Conservation (phyloP, 2,329 filamentous ascomycete genomes). For the Colletotrichum higginsianum region DNA sequence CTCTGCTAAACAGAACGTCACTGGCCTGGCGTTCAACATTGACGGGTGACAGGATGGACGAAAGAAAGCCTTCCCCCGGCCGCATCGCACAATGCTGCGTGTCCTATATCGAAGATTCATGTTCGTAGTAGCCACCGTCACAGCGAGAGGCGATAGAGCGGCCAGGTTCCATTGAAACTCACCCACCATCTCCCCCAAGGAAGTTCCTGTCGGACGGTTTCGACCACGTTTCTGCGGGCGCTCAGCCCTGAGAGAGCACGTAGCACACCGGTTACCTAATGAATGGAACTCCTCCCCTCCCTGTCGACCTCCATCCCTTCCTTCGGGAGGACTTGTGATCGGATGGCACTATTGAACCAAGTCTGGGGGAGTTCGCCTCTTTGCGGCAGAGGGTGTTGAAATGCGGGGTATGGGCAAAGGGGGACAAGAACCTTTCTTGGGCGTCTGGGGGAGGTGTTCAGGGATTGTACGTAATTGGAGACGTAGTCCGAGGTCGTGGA, state of each 20-base stretch:
- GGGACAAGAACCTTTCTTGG: slow-evolving; percentile 3
- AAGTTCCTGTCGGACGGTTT: slow-evolving; percentile 15
- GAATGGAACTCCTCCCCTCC: slow-evolving; percentile 1
- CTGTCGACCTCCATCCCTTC: neutral
- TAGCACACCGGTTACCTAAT: slow-evolving; percentile 35
- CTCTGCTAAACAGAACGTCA: too few relatives aligned
- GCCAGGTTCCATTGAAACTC: neutral
- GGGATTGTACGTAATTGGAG: slow-evolving; percentile 10
- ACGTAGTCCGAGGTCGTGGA: slow-evolving; percentile 11
- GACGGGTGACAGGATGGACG: neutral
- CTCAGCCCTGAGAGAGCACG: slow-evolving; percentile 32
- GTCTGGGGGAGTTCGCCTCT: slow-evolving; percentile 21
- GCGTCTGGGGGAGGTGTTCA: slow-evolving; percentile 1
- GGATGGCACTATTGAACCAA: slow-evolving; percentile 26
- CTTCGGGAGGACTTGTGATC: slow-evolving; percentile 23
- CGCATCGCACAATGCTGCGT: neutral
- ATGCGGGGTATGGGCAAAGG: slow-evolving; percentile 11
- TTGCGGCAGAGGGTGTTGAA: slow-evolving; percentile 18
- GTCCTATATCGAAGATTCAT: neutral
- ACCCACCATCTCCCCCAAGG: neutral
- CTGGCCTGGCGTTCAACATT: neutral
- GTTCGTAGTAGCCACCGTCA: neutral
- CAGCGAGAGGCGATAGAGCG: neutral
- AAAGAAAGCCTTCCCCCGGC: neutral
- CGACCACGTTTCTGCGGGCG: slow-evolving; percentile 41